These are phyloP conservation scores for Laburnicola sp. DNA, from an alignment of 2,329 filamentous ascomycete genomes.

Conservation along the genomic window DNA sequence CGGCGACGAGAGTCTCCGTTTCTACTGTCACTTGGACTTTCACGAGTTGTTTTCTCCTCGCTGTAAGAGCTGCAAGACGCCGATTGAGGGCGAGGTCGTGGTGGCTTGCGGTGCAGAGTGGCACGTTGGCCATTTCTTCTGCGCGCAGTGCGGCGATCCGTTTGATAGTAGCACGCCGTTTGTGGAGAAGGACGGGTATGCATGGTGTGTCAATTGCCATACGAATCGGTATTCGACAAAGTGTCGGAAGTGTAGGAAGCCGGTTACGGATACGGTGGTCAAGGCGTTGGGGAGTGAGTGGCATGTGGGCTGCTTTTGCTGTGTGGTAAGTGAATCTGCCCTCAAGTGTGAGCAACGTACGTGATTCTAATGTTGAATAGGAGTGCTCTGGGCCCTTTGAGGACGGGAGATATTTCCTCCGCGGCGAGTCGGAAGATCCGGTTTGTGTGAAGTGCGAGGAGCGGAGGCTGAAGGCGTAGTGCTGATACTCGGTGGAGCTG, in stretches of 20 bases:
- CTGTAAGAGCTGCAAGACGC: constrained; percentile 94
- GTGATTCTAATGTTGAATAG: constrained; percentile 39
- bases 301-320: constrained; percentile 91
- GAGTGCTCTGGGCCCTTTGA: constrained; percentile 64
- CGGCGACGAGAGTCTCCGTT: constrained; percentile 71
- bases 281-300: constrained; percentile 88
- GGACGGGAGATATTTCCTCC: constrained; percentile 65
- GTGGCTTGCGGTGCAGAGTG: constrained; percentile 91
- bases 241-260: constrained; percentile 80
- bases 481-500: neutral
- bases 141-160: constrained; percentile 91
- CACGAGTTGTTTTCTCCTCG: constrained; percentile 91
- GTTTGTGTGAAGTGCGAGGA: constrained; percentile 67
- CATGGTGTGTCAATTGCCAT: constrained; percentile 94
- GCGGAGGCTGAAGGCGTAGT: constrained; percentile 61
- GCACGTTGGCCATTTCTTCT: constrained; percentile 99
- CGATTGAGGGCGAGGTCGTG: constrained; percentile 92
- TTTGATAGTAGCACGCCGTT: constrained; percentile 72
- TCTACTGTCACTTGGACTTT: constrained; percentile 99
- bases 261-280: constrained; percentile 87
- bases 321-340: constrained; percentile 54
- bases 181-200: constrained; percentile 96
- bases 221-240: constrained; percentile 88
- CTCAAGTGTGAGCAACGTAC: neutral
- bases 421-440: constrained; percentile 60